Evolutionary conservation across 2,329 filamentous ascomycete species (phyloP).

Genomic region (Lachnellula subtilissima): DNA sequence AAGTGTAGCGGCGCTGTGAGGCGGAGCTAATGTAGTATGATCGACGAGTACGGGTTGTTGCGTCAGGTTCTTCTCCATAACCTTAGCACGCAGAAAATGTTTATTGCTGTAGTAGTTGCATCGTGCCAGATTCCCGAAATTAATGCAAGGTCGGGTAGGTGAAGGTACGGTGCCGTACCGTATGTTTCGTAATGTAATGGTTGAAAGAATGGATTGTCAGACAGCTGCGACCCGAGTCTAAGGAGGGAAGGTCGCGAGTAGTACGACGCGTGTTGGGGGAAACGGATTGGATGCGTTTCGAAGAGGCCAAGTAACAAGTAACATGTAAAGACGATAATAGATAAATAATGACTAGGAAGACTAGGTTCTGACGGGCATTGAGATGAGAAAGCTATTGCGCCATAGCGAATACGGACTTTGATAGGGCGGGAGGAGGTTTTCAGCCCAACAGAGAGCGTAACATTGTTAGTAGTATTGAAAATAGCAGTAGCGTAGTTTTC

Average conservation of each 20-base stretch:
- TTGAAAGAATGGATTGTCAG: not conserved
- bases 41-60: constrained; percentile 11
- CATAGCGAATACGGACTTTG: constrained; percentile 6
- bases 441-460: not conserved
- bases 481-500: not conserved
- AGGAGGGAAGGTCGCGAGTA: constrained; percentile 10
- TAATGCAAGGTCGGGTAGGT: no score
- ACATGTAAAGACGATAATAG: constrained; percentile 16
- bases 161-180: not conserved
- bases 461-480: not conserved
- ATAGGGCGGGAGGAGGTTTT: constrained; percentile 10
- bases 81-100: constrained; percentile 1
- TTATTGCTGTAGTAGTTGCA: constrained; percentile 5
- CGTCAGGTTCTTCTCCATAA: constrained; percentile 13
- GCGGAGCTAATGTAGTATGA: constrained; percentile 19
- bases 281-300: not conserved
- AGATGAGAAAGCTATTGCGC: constrained; percentile 18
- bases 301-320: constrained; percentile 20
- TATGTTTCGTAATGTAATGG: constrained; percentile 10
- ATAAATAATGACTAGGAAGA: not conserved
- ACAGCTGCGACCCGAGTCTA: constrained; percentile 7
- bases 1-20: constrained; percentile 17
- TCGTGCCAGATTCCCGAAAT: not conserved
- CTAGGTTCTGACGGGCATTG: constrained; percentile 3
- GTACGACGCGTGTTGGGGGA: not conserved